Percentiles rank a stretch among this genome's conserved stretches.
These are phyloP conservation scores for Dionaea muscipula DNA, from an alignment of 179 eudicot species.

Conservation along the genomic window DNA sequence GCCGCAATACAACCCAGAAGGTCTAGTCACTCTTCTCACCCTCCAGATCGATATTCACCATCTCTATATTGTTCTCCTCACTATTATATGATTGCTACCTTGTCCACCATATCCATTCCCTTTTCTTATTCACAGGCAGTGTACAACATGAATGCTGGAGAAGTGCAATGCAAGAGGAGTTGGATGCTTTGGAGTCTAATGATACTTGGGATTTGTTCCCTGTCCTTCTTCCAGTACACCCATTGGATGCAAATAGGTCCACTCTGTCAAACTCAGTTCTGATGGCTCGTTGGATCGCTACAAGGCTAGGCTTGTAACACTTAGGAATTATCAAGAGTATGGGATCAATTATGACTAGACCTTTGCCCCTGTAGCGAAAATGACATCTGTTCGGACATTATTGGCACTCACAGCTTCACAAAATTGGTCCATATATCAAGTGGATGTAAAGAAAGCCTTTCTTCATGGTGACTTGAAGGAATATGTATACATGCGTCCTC, in stretches of 20 bases:
- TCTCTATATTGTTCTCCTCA: neutral
- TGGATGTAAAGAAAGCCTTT: too few species aligned
- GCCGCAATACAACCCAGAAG: neutral
- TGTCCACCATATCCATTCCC: neutral
- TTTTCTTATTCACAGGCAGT: neutral
- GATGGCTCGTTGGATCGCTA: neutral
- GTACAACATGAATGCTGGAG: neutral
- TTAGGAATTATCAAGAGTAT: neutral
- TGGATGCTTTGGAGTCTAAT: neutral
- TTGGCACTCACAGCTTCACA: neutral
- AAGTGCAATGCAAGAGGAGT: neutral
- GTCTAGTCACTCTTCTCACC: neutral
- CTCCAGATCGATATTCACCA: neutral
- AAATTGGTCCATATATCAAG: neutral
- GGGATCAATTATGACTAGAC: neutral
- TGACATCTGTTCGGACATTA: conserved; percentile 1
- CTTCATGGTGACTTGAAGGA: neutral
- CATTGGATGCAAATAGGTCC: conserved; percentile 2
- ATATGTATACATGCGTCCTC: neutral
- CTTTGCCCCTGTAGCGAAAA: conserved; percentile 5
- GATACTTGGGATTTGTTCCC: neutral
- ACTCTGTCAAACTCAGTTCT: neutral
- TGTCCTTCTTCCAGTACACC: neutral
- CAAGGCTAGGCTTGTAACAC: neutral
- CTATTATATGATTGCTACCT: neutral